Evolutionary conservation across 1,284 basidiomycete genomes (phyloP), one percentile per base, ranked within the genome.

Genomic region (Omphalotus olearius): DNA sequence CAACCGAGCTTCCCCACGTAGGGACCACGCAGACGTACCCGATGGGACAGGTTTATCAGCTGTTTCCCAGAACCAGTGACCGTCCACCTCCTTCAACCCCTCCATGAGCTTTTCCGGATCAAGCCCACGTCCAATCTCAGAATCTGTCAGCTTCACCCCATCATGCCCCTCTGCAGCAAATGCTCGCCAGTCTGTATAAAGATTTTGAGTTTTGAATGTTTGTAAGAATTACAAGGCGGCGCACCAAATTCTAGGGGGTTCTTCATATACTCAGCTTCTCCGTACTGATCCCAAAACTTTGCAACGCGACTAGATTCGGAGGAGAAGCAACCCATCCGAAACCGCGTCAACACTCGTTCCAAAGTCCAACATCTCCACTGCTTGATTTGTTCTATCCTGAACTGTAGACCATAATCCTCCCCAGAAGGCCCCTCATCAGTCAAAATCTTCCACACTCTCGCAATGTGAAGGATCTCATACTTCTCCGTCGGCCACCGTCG

Each of bases 361-460:
- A 55, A 45, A 9, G 50, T 52, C 14, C 39, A 43, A 36, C 54
- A 55, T 14, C 45, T 42, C 54, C 54, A 55, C 9, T 39, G 48
- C 25, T 25, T 38, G 11, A 49, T 47, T 26, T 41, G 25, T n/a
- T 49, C 16, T 36, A 33, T 9, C 33, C 46, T 38, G 16, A 36
- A 36, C 20, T 30, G 23, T 18, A 44, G 7, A 14, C 36, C 46
- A 41, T 50, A 54, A 13, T 30, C 18, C 4, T 38, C 28, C 23
- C 25, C 28, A 3, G 50, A 42, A 13, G 47, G 50, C n/a, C 49
- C 54, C 41, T 51, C 54, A 35, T 48, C 54, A 11, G 50, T 47
- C 20, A 55, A 48, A 6, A 48, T 51, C 42, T 55, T 48, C 43
- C 50, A 52, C 30, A 52, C 38, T 33, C 54, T 23, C 17, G 50